Conservation (phyloP, 805 yeast genomes). For the Scheffersomyces amazonensis region DNA sequence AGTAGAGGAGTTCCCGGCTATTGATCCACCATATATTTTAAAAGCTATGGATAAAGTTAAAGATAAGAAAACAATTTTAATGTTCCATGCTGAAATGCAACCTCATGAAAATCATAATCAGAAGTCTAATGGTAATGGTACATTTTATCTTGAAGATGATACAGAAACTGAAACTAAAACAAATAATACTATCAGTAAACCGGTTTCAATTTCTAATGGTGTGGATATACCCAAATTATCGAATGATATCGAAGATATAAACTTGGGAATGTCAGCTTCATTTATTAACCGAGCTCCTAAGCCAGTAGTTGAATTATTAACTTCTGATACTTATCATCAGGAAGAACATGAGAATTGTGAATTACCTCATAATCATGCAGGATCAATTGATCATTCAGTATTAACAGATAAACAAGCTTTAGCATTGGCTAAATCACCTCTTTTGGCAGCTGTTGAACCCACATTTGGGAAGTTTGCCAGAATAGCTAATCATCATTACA, state of each 20-base stretch:
- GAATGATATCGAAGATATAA: slow-evolving; percentile 28
- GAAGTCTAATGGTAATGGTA: not conserved
- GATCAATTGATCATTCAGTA: slow-evolving; percentile 25
- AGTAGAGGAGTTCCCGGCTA: slow-evolving; percentile 93
- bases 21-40: slow-evolving; percentile 60
- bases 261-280: slow-evolving; percentile 38
- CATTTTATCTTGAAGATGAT: slow-evolving; percentile 5
- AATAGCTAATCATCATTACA: slow-evolving; percentile 28
- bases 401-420: slow-evolving; percentile 50
- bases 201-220: slow-evolving; percentile 3
- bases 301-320: slow-evolving; percentile 32
- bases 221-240: slow-evolving; percentile 7
- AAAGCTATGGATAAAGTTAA: slow-evolving; percentile 64
- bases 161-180: slow-evolving; percentile 4
- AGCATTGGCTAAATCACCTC: slow-evolving; percentile 55
- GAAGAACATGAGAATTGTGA: slow-evolving; percentile 28
- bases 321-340: slow-evolving; percentile 9
- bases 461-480: slow-evolving; percentile 44
- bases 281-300: slow-evolving; percentile 38
- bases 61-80: slow-evolving; percentile 63
- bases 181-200: slow-evolving; percentile 1
- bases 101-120: slow-evolving; percentile 22
- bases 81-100: slow-evolving; percentile 95
- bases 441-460: slow-evolving; percentile 59
- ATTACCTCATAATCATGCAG: slow-evolving; percentile 33